Evolutionary conservation across 1,139 yeast genomes (phyloP), one percentile per base, ranked within the genome.

Genomic region (Sugiyamaella pinicola): DNA sequence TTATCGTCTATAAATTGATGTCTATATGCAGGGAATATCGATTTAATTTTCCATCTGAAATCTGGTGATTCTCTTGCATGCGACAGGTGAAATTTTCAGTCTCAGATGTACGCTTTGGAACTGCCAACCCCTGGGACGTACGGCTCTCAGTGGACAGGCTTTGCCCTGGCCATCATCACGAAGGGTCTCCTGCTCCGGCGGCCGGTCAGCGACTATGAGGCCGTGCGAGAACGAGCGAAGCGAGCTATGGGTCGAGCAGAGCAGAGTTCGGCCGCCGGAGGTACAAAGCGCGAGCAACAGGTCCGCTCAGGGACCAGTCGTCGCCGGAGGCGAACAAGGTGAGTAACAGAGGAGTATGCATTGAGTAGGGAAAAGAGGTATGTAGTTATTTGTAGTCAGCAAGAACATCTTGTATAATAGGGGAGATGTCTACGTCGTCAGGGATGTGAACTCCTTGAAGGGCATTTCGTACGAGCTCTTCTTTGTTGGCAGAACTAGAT

Each of bases 361-460:
- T 35, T 35, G 19, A 35, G 19, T 13, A 13, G 41, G 19, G 21
- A 31, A n/a, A 31, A 6, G 17, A 35, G 40, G 7, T 3, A 7
- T 26, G 31, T 5, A 6, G 18, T 18, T 45, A 45, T 17, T 37
- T 45, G 19, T 34, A 45, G 26, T 38, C 45, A 9, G 51, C 28
- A 10, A 64, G 57, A 8, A 64, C 58, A 26, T 62, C 66, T 17
- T 56, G 54, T 19, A 65, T 38, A 4, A 64, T 56, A 9, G 67
- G 62, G 19, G 58, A 53, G 41, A 66, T 51, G 47, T 66, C 67
- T 10, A 66, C 62, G 37, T 60, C 62, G 9, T 58, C 57, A 1
- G 69, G 68, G 9, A 65, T 57, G 4, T 49, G 41, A 22, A 65
- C 57, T 4, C 63, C 62, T 34, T 61, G 52, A 6, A 66, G 59